Conservation (phyloP, 352 stramenopile genomes). For the Elongisporangium anandrum region DNA sequence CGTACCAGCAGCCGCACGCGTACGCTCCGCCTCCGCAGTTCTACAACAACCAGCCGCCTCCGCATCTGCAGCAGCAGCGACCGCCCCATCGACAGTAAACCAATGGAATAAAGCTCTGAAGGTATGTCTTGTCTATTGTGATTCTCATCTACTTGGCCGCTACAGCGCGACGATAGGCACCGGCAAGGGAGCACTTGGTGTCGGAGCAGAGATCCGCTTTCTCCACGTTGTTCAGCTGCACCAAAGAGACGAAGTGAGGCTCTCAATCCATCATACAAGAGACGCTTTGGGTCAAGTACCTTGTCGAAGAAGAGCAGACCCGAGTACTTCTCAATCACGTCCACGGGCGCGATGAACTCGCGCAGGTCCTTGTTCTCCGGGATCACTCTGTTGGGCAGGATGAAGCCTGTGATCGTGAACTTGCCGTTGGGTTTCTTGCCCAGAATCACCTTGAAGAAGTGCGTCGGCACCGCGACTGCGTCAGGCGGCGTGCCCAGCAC, state of each 20-base stretch:
- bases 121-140: constrained; percentile 9
- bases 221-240: constrained; percentile 38
- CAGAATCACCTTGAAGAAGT: constrained; percentile 96
- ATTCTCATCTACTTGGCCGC: constrained; percentile 5
- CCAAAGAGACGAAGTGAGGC: not conserved
- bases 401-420: constrained; percentile 89
- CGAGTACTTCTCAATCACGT: constrained; percentile 90
- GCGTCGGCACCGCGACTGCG: constrained; percentile 90
- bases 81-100: constrained; percentile 7
- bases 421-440: constrained; percentile 40
- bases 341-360: constrained; percentile 87
- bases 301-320: constrained; percentile 94
- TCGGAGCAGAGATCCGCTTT: constrained; percentile 62
- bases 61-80: constrained; percentile 13
- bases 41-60: constrained; percentile 15
- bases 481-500: constrained; percentile 85
- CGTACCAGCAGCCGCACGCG: constrained; percentile 17
- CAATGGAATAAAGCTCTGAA: not conserved
- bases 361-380: constrained; percentile 63
- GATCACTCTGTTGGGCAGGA: constrained; percentile 90
- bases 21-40: constrained; percentile 21
- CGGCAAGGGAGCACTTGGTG: constrained; percentile 54
- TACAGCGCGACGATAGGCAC: constrained; percentile 39
- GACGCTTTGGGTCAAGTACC: constrained; percentile 17
- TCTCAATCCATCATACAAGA: constrained; percentile 2